Conservation (phyloP, 2,329 filamentous ascomycete species). For the Penicillium vulpinum region DNA sequence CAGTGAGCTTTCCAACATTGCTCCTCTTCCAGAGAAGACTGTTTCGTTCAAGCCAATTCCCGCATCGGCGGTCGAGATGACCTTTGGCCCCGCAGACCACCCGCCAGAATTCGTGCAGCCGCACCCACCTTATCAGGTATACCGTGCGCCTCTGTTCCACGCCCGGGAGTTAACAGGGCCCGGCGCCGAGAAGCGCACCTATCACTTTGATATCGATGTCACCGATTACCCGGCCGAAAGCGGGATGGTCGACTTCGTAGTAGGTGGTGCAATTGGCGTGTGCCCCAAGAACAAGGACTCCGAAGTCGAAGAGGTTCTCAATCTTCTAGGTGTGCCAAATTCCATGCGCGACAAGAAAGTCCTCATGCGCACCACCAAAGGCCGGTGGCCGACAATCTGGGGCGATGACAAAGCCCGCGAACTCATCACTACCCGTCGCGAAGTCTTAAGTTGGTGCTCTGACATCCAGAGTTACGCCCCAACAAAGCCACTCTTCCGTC, state of each 20-base stretch:
- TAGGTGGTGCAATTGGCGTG: constrained; percentile 92
- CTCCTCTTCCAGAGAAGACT: constrained; percentile 72
- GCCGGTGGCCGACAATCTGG: constrained; percentile 97
- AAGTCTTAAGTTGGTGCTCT: constrained; percentile 92
- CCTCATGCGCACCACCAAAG: constrained; percentile 72
- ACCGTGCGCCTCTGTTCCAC: constrained; percentile 81
- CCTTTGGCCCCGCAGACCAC: constrained; percentile 52
- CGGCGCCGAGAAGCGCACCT: constrained; percentile 93
- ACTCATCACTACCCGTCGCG: constrained; percentile 84
- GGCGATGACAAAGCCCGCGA: constrained; percentile 83
- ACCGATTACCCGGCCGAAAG: constrained; percentile 87
- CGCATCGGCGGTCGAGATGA: constrained; percentile 34
- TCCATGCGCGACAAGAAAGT: constrained; percentile 83
- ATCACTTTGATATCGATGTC: constrained; percentile 95
- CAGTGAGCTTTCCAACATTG: constrained; percentile 68
- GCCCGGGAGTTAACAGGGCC: constrained; percentile 81
- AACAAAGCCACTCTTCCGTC: constrained; percentile 79
- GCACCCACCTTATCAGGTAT: constrained; percentile 89
- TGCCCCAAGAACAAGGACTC: constrained; percentile 79
- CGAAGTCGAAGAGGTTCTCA: constrained; percentile 79
- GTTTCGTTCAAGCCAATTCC: constrained; percentile 60
- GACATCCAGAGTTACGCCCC: constrained; percentile 92
- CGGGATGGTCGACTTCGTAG: constrained; percentile 85
- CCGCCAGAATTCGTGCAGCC: constrained; percentile 91
- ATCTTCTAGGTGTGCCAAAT: constrained; percentile 76